A percentile compares a stretch with the other conserved stretches of the same genome.
phyloP scores from a whole-genome alignment of 2,329 filamentous ascomycete species.

The Apiospora aurea region DNA sequence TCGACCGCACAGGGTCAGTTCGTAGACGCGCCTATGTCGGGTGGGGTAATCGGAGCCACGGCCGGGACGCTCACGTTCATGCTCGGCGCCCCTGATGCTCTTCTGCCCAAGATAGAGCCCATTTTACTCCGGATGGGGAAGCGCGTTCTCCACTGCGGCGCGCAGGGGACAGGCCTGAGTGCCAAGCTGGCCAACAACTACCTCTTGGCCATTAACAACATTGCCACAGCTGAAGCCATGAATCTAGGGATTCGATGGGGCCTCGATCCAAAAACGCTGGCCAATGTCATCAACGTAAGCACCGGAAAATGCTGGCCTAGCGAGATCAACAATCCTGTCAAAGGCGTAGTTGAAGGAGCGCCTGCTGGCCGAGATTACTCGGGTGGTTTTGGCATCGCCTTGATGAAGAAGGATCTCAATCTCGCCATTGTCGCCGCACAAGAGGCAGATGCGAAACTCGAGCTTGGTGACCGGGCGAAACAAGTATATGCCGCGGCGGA shows the following conservation, averaged over 20 bases:
- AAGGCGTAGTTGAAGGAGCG: constrained; percentile 78
- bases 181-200: constrained; percentile 99
- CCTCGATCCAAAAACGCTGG: constrained; percentile 69
- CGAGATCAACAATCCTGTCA: constrained; percentile 94
- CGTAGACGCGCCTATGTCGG: constrained; percentile 96
- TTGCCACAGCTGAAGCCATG: constrained; percentile 71
- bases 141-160: constrained; percentile 84
- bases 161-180: constrained; percentile 83
- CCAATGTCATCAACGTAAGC: constrained; percentile 88
- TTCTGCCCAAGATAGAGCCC: constrained; percentile 70
- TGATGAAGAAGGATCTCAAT: constrained; percentile 83
- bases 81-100: constrained; percentile 73
- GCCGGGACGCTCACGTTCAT: constrained; percentile 95
- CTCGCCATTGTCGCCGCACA: constrained; percentile 76
- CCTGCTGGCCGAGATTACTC: constrained; percentile 79
- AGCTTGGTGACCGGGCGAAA: constrained; percentile 67
- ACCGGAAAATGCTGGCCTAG: constrained; percentile 97
- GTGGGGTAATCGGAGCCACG: constrained; percentile 88
- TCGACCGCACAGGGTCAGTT: constrained; percentile 76
- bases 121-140: constrained; percentile 84
- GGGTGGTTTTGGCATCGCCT: constrained; percentile 77
- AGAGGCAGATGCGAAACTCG: constrained; percentile 71
- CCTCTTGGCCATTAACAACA: constrained; percentile 91
- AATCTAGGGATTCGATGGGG: constrained; percentile 69
- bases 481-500: constrained; percentile 74